Evolutionary conservation across 768 basidiomycete species (phyloP).

Genomic region (Calocybe indica): DNA sequence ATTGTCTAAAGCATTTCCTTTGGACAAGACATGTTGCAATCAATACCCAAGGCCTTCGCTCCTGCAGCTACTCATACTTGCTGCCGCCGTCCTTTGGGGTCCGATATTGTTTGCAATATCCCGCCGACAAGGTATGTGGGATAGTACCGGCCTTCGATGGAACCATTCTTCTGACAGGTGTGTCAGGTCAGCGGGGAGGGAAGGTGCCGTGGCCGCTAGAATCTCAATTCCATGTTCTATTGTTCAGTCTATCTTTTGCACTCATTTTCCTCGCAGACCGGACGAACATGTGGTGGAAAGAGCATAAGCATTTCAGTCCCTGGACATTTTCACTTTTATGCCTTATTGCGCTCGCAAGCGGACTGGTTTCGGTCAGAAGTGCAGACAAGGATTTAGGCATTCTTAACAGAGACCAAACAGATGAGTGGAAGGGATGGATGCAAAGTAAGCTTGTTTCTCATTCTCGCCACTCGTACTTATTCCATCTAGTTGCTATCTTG

Average conservation of each 20-base stretch:
- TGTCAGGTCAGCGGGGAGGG: neutral
- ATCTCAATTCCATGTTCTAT: conserved; percentile 40
- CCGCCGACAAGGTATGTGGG: neutral
- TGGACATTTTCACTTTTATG: conserved; percentile 62
- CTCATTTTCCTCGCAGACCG: conserved; percentile 78
- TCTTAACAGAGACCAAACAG: conserved; percentile 87
- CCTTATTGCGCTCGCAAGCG: conserved; percentile 46
- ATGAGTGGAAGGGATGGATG: conserved; percentile 99
- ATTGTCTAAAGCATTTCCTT: conserved; percentile 55
- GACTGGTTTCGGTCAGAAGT: conserved; percentile 59
- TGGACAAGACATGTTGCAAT: conserved; percentile 78
- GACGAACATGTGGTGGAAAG: conserved; percentile 84
- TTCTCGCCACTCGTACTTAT: conserved; percentile 6
- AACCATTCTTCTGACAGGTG: too few relatives aligned
- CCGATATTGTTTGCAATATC: conserved; percentile 26
- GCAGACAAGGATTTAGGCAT: conserved; percentile 83
- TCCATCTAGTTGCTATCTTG: conserved; percentile 67
- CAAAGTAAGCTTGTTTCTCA: conserved; percentile 47
- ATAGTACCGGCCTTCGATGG: neutral
- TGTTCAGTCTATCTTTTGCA: conserved; percentile 62
- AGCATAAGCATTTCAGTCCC: conserved; percentile 77
- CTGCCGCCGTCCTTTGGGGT: conserved; percentile 40
- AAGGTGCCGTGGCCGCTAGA: conserved; percentile 18
- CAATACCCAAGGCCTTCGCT: conserved; percentile 62
- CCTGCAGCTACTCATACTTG: conserved; percentile 49